These are phyloP conservation scores for Mytilinidion resinicola DNA, from an alignment of 495 filamentous ascomycete species.

Conservation along the genomic window DNA sequence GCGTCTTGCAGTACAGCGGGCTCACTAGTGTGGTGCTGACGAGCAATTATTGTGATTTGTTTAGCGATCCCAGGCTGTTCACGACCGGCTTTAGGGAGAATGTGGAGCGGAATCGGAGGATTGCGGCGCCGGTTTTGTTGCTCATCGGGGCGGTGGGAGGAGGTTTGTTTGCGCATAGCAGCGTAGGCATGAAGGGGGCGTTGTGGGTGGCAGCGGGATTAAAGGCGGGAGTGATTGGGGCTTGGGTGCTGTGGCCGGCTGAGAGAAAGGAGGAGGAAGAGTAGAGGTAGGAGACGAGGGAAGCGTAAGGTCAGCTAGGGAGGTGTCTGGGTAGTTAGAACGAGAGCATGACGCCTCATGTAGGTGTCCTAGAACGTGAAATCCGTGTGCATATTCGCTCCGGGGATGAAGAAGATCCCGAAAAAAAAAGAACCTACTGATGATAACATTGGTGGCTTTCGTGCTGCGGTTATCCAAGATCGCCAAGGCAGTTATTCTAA, in stretches of 20 bases:
- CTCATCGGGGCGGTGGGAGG: slow-evolving; percentile 55
- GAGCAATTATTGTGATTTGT: slow-evolving; percentile 65
- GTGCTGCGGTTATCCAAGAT: too few relatives aligned
- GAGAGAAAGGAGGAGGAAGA: not conserved
- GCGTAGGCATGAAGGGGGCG: slow-evolving; percentile 52
- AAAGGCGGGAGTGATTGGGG: slow-evolving; percentile 47
- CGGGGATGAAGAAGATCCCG: too few relatives aligned
- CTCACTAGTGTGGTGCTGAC: slow-evolving; percentile 67
- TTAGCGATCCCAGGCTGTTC: slow-evolving; percentile 55
- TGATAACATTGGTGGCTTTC: too few relatives aligned
- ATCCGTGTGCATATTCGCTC: too few relatives aligned
- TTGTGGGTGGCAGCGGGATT: slow-evolving; percentile 56
- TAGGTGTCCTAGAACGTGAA: too few relatives aligned
- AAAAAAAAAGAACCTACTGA: too few relatives aligned
- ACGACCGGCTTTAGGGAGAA: slow-evolving; percentile 33
- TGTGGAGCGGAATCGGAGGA: slow-evolving; percentile 52
- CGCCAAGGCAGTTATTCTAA: too few relatives aligned
- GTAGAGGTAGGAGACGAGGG: not conserved
- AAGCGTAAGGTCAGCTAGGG: too few relatives aligned
- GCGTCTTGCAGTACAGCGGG: slow-evolving; percentile 54
- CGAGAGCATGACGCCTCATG: too few relatives aligned
- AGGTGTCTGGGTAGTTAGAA: too few relatives aligned
- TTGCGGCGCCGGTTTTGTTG: slow-evolving; percentile 52
- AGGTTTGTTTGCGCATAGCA: slow-evolving; percentile 51
- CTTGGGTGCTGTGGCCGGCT: slow-evolving; percentile 51